Conservation (phyloP, 2,329 filamentous ascomycete genomes). For the Paecilomyces variotii region DNA sequence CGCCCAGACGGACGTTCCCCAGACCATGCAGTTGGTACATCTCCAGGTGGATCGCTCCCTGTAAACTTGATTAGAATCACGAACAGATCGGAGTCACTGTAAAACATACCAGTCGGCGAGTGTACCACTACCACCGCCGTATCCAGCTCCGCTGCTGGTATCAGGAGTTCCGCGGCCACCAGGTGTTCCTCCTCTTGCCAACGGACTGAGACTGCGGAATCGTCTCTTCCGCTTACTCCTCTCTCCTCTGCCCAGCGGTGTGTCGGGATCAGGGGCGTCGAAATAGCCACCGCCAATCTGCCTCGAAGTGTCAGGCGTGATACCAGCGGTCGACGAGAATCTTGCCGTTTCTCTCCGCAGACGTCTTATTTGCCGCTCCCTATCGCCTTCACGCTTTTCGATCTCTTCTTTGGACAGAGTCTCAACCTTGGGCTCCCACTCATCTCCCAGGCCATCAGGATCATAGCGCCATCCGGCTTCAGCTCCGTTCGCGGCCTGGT, state of each 20-base stretch:
- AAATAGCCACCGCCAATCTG: slow-evolving; percentile 50
- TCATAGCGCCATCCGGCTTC: slow-evolving; percentile 95
- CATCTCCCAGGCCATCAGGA: slow-evolving; percentile 74
- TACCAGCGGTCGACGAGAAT: slow-evolving; percentile 78
- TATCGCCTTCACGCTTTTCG: slow-evolving; percentile 89
- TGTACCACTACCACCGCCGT: slow-evolving; percentile 58
- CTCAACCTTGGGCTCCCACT: slow-evolving; percentile 79
- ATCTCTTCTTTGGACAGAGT: slow-evolving; percentile 89
- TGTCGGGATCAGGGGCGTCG: slow-evolving; percentile 53
- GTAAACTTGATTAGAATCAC: background rate
- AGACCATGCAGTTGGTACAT: slow-evolving; percentile 78
- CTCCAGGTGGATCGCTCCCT: slow-evolving; percentile 76
- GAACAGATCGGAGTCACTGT: background rate
- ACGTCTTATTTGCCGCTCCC: slow-evolving; percentile 81
- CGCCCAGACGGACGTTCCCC: slow-evolving; percentile 88
- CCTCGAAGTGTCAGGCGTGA: slow-evolving; percentile 65
- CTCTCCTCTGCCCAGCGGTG: slow-evolving; percentile 85
- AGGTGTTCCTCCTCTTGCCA: slow-evolving; percentile 59
- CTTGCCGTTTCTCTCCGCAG: slow-evolving; percentile 83
- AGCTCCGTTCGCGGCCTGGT: slow-evolving; percentile 73
- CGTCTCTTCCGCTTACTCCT: slow-evolving; percentile 90
- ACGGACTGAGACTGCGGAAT: slow-evolving; percentile 79
- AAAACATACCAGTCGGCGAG: slow-evolving; percentile 53
- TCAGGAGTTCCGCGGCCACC: slow-evolving; percentile 75
- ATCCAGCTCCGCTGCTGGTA: slow-evolving; percentile 50